These are phyloP conservation scores for Arthrobotrys megalospora DNA, from an alignment of 2,329 filamentous ascomycete species.

Conservation along the genomic window DNA sequence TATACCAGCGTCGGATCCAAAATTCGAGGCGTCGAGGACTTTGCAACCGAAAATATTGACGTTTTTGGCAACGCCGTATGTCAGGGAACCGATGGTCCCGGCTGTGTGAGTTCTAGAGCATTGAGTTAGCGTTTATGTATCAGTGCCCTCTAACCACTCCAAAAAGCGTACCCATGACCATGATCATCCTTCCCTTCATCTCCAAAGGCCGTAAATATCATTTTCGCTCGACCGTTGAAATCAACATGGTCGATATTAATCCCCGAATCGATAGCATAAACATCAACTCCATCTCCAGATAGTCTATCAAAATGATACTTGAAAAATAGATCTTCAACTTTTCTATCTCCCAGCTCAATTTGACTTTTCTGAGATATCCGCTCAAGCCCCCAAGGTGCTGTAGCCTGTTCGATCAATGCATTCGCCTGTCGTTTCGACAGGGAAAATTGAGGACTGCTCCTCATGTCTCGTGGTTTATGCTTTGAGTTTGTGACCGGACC, in stretches of 20 bases:
- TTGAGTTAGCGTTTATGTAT: conserved; percentile 10
- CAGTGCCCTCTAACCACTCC: too few species aligned
- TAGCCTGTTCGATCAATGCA: conserved; percentile 39
- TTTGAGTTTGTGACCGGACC: conserved; percentile 32
- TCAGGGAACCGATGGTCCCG: conserved; percentile 63
- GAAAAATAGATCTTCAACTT: conserved; percentile 66
- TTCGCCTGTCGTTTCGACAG: conserved; percentile 45
- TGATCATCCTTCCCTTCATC: conserved; percentile 67
- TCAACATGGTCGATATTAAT: conserved; percentile 65
- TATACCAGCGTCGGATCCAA: conserved; percentile 67
- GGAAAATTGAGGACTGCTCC: conserved; percentile 41
- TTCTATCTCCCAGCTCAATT: conserved; percentile 64
- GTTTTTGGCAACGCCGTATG: conserved; percentile 70
- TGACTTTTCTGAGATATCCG: conserved; percentile 64
- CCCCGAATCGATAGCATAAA: conserved; percentile 71
- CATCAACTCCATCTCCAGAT: conserved; percentile 68
- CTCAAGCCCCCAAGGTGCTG: conserved; percentile 64
- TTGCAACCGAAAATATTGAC: conserved; percentile 70
- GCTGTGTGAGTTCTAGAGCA: conserved; percentile 65
- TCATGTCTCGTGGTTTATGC: conserved; percentile 51
- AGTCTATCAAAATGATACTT: conserved; percentile 65
- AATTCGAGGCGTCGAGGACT: conserved; percentile 67
- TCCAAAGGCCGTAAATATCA: conserved; percentile 66
- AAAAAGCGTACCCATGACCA: conserved; percentile 74
- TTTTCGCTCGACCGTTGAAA: conserved; percentile 64